phyloP scores from a whole-genome alignment of 305 asterid genomes.

The Nicotiana rustica region DNA sequence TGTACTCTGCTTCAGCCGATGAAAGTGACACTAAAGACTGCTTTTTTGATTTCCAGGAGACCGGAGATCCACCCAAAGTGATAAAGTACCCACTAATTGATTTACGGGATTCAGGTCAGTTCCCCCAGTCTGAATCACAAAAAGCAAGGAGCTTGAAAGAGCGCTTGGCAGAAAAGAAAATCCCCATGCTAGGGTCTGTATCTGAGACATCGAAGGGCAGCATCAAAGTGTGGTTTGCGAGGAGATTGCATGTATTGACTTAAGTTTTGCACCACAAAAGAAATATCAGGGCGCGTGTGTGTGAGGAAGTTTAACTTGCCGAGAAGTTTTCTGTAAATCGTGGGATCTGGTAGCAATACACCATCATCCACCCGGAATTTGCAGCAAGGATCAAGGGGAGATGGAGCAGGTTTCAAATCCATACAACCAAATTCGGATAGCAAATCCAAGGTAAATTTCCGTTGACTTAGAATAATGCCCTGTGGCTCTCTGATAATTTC shows the following conservation, averaged over 20 bases:
- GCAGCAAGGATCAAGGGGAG: background rate
- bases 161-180: background rate
- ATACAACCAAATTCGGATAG: background rate
- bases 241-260: too few species aligned
- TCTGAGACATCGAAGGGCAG: too few species aligned
- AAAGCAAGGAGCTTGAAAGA: background rate
- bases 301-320: too few species aligned
- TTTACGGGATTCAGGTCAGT: background rate
- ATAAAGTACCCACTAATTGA: background rate
- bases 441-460: background rate
- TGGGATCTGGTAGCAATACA: too few species aligned
- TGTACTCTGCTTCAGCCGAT: background rate
- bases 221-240: too few species aligned
- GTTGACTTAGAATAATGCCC: background rate
- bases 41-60: slow-evolving; percentile 7
- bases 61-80: background rate
- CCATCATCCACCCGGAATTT: too few species aligned
- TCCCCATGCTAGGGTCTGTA: background rate
- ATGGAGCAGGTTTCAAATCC: background rate
- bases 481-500: background rate
- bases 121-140: background rate
- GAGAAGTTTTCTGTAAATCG: too few species aligned
- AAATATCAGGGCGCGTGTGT: too few species aligned
- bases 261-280: too few species aligned
- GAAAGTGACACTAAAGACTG: background rate